Evolutionary conservation across 192 early-diverging fungal genomes (phyloP).

Genomic region (Oehlia diaphana): DNA sequence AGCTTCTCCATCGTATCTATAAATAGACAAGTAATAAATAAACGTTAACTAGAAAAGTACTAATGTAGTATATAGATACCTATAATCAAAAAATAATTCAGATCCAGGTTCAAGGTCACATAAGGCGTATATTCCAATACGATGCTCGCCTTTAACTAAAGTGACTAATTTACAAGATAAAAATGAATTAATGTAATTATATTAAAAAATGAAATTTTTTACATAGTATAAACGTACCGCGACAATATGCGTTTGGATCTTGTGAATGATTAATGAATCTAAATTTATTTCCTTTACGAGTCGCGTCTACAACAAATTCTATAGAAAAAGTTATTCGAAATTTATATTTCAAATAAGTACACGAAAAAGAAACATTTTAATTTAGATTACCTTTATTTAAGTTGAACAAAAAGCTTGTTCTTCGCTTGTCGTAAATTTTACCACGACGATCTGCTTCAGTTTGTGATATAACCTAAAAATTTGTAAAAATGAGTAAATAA

Average conservation of each 20-base stretch:
- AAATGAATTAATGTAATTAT: no score
- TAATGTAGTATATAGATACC: neutral
- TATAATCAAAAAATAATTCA: conserved; percentile 31
- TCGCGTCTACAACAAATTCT: conserved; percentile 28
- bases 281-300: conserved; percentile 32
- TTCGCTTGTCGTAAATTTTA: conserved; percentile 26
- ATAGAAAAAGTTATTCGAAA: neutral
- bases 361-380: neutral
- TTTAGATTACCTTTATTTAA: conserved; percentile 24
- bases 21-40: neutral
- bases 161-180: neutral
- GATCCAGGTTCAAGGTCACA: conserved; percentile 17
- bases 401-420: conserved; percentile 29
- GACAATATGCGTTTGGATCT: conserved; percentile 23
- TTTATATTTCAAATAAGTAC: neutral
- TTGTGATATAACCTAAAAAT: conserved; percentile 23
- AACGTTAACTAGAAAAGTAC: neutral
- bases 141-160: conserved; percentile 29
- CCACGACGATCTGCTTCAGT: conserved; percentile 25
- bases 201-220: neutral
- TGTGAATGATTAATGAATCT: conserved; percentile 31
- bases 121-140: conserved; percentile 26
- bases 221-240: conserved; percentile 7
- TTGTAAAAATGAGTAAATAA: neutral
- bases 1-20: conserved; percentile 28